Conservation (phyloP, 495 filamentous ascomycete genomes). For the Achaetomiella virescens region DNA sequence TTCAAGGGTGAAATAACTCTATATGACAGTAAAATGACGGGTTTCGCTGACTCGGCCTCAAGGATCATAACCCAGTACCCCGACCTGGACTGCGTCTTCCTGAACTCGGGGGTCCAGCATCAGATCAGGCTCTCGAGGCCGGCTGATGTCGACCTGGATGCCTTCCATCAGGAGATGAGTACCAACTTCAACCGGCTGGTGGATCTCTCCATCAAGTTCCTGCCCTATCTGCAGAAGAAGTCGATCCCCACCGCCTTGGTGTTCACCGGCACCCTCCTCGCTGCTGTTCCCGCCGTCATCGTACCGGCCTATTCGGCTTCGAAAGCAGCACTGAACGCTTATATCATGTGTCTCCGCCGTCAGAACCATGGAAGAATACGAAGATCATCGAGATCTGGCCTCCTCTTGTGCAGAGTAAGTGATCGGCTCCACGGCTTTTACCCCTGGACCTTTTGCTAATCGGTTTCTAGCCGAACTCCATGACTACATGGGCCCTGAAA, state of each 20-base stretch:
- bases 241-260: neutral
- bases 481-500: neutral
- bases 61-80: conserved; percentile 52
- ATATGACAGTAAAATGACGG: neutral
- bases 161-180: neutral
- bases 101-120: conserved; percentile 48
- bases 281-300: neutral
- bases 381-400: conserved; percentile 4
- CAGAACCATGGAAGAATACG: neutral
- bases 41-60: neutral
- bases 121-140: neutral
- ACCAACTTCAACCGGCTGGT: neutral
- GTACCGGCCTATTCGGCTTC: neutral
- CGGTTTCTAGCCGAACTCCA: neutral
- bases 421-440: neutral
- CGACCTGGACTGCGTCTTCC: conserved; percentile 46
- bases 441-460: neutral
- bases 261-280: neutral
- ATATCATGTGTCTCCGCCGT: neutral
- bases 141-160: neutral
- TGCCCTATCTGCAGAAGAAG: neutral
- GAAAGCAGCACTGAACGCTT: neutral
- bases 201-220: conserved; percentile 3
- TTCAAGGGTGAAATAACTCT: neutral
- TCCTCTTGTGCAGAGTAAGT: neutral